Evolutionary conservation across 768 basidiomycete species (phyloP).

Genomic region (Naganishia randhawae): DNA sequence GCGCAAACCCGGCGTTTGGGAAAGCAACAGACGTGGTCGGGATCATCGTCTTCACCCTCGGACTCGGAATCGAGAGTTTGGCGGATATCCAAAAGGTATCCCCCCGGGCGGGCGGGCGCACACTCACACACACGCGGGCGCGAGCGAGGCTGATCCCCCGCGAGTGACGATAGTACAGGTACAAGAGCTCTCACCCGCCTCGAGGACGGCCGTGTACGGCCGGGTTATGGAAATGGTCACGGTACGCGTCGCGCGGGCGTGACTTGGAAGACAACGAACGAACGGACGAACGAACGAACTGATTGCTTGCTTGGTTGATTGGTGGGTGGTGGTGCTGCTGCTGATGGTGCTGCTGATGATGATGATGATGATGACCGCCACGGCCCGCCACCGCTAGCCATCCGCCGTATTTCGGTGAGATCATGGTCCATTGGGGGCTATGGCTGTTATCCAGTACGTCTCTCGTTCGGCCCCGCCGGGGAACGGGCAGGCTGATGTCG

Average conservation of each 20-base stretch:
- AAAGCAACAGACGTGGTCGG: constrained; percentile 64
- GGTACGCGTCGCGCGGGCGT: constrained; percentile 21
- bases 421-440: constrained; percentile 45
- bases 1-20: constrained; percentile 61
- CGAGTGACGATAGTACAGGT: constrained; percentile 52
- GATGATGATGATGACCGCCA: too few relatives aligned
- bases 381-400: too few relatives aligned
- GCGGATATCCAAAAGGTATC: constrained; percentile 61
- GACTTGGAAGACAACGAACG: background rate
- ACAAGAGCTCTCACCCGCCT: constrained; percentile 57
- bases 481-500: background rate
- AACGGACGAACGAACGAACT: constrained; percentile 52
- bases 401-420: constrained; percentile 72
- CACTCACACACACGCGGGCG: background rate
- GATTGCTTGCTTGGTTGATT: constrained; percentile 37
- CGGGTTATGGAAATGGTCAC: constrained; percentile 48
- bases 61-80: constrained; percentile 59
- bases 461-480: background rate
- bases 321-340: constrained; percentile 54
- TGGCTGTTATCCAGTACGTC: constrained; percentile 40
- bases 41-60: constrained; percentile 61
- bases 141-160: background rate
- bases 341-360: too few relatives aligned
- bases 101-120: too few relatives aligned
- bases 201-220: constrained; percentile 56